These are phyloP conservation scores for Rhodotorula toruloides DNA, from an alignment of 768 basidiomycete genomes.

Conservation along the genomic window DNA sequence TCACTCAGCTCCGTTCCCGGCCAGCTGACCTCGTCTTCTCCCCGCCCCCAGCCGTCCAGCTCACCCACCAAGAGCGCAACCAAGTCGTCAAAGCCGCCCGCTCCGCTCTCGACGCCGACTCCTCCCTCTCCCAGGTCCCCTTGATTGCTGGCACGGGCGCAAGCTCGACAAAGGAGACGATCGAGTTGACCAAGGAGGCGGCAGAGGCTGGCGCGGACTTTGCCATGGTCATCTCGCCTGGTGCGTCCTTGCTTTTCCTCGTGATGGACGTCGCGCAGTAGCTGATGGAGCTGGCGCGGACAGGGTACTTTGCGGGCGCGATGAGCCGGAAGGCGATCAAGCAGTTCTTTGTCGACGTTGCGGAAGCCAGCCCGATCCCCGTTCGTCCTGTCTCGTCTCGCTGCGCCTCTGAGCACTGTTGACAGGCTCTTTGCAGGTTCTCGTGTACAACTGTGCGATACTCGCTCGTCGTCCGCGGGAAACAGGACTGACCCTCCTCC, in stretches of 20 bases:
- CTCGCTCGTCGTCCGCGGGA: rapidly evolving
- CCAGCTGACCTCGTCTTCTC: not conserved
- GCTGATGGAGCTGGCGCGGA: not conserved
- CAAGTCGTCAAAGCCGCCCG: constrained; percentile 63
- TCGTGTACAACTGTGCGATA: constrained; percentile 23
- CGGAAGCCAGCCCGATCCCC: constrained; percentile 74
- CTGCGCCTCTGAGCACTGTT: constrained; percentile 41
- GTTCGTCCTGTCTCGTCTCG: constrained; percentile 66
- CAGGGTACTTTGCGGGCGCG: constrained; percentile 29
- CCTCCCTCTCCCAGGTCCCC: constrained; percentile 58
- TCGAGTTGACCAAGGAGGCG: constrained; percentile 57
- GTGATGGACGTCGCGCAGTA: not conserved
- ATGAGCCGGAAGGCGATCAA: constrained; percentile 65
- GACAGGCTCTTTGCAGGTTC: not conserved
- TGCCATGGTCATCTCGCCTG: constrained; percentile 71
- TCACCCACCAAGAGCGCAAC: constrained; percentile 63
- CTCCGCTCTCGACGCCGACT: constrained; percentile 60
- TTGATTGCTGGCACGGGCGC: constrained; percentile 78
- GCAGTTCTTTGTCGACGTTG: constrained; percentile 69
- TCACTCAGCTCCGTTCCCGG: not conserved
- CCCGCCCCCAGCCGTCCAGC: constrained; percentile 56
- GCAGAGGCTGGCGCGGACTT: constrained; percentile 81
- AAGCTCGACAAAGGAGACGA: constrained; percentile 74
- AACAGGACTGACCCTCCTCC: not conserved
- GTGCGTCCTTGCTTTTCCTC: constrained; percentile 37